A percentile compares a stretch with the other conserved stretches of the same genome.
phyloP scores from a whole-genome alignment of 768 basidiomycete genomes.

The Infundibulicybe gibba region DNA sequence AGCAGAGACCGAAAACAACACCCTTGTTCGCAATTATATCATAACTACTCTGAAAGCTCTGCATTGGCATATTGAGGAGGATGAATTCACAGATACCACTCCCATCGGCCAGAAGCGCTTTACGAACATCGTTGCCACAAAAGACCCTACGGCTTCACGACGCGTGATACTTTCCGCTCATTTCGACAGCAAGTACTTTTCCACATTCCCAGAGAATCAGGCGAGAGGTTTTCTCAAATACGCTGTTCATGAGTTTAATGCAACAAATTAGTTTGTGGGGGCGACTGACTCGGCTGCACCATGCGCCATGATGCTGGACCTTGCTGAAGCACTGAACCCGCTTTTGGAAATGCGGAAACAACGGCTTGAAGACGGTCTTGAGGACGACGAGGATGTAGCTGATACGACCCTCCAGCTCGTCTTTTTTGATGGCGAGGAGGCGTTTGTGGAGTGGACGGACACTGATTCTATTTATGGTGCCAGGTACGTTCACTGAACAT shows the following conservation, averaged over 20 bases:
- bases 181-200: conserved; percentile 89
- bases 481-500: conserved; percentile 45
- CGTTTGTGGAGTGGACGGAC: conserved; percentile 85
- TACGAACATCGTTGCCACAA: conserved; percentile 92
- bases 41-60: conserved; percentile 64
- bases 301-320: conserved; percentile 90
- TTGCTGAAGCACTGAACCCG: conserved; percentile 80
- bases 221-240: conserved; percentile 32
- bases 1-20: conserved; percentile 78
- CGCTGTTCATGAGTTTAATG: conserved; percentile 5
- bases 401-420: conserved; percentile 89
- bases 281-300: conserved; percentile 97
- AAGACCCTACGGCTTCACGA: conserved; percentile 79
- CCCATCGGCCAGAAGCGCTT: conserved; percentile 81
- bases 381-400: conserved; percentile 72
- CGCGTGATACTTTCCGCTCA: conserved; percentile 90
- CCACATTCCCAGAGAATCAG: conserved; percentile 67
- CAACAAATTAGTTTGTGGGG: conserved; percentile 74
- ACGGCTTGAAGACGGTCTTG: conserved; percentile 49
- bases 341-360: conserved; percentile 60
- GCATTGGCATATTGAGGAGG: conserved; percentile 87
- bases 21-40: conserved; percentile 80
- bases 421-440: conserved; percentile 98
- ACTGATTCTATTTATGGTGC: conserved; percentile 96
- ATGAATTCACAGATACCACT: conserved; percentile 73